These are phyloP conservation scores for Cercospora zeae-maydis DNA, from an alignment of 2,329 filamentous ascomycete genomes.

Conservation along the genomic window DNA sequence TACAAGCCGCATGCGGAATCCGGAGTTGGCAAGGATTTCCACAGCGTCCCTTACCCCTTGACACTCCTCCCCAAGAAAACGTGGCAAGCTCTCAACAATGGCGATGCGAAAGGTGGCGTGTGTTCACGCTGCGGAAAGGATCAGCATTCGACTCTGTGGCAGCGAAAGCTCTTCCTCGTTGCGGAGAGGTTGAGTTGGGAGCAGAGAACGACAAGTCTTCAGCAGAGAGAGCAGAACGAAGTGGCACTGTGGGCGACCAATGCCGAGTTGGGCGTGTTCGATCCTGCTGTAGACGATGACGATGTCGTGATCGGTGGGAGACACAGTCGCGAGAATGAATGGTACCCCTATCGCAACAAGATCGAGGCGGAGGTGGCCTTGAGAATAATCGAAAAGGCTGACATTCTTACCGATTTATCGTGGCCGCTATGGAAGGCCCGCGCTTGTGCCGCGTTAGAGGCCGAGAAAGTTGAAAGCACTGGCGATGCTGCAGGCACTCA, in stretches of 20 bases:
- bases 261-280: constrained; percentile 23
- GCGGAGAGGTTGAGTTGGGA: constrained; percentile 24
- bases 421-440: constrained; percentile 19
- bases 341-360: constrained; percentile 17
- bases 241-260: constrained; percentile 24
- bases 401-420: constrained; percentile 15
- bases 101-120: constrained; percentile 13
- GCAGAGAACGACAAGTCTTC: constrained; percentile 4
- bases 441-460: neutral
- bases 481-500: neutral
- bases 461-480: neutral
- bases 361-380: constrained; percentile 20
- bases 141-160: constrained; percentile 12
- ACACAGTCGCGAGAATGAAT: constrained; percentile 17
- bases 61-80: constrained; percentile 20
- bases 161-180: constrained; percentile 26
- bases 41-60: constrained; percentile 23
- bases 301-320: constrained; percentile 19
- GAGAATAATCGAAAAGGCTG: constrained; percentile 19
- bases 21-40: constrained; percentile 20
- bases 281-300: constrained; percentile 22
- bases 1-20: constrained; percentile 21
- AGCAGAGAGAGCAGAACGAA: constrained; percentile 22
- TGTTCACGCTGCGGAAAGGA: constrained; percentile 21
- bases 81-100: constrained; percentile 20